Conservation (phyloP, 257 asterid genomes). For the Marsdenia floribunda region DNA sequence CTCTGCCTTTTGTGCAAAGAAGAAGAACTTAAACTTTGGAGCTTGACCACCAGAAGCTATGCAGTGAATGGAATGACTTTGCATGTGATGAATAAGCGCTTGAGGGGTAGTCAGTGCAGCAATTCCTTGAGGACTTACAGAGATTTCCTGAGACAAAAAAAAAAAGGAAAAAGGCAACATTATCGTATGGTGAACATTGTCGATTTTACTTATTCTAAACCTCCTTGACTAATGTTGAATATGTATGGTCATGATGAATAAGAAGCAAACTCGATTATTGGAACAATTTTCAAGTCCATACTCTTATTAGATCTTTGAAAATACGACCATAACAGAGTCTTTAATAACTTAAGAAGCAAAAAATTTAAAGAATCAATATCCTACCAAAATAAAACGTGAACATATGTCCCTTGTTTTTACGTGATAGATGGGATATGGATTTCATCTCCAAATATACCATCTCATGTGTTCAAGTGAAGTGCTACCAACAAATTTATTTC, state of each 20-base stretch:
- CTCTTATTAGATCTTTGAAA: neutral
- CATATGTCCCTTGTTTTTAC: neutral
- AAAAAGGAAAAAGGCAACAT: neutral
- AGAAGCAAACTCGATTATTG: neutral
- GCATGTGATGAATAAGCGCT: constrained; percentile 79
- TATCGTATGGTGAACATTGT: neutral
- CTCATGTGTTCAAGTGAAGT: neutral
- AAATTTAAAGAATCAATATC: neutral
- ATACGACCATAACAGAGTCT: neutral
- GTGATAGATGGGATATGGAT: neutral
- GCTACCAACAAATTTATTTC: neutral
- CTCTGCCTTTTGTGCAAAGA: constrained; percentile 73
- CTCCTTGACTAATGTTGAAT: neutral
- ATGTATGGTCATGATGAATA: neutral
- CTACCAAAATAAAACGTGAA: neutral
- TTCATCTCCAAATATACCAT: neutral
- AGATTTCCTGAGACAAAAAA: constrained; percentile 49
- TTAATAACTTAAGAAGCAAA: too few relatives aligned
- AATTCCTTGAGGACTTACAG: constrained; percentile 72
- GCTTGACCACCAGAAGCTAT: constrained; percentile 98
- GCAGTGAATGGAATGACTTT: constrained; percentile 71
- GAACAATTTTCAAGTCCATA: neutral
- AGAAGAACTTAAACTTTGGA: constrained; percentile 88
- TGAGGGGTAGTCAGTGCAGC: constrained; percentile 71
- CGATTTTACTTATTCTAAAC: neutral